Conservation (phyloP, 208 protist species). For the Crithidia thermophila region DNA sequence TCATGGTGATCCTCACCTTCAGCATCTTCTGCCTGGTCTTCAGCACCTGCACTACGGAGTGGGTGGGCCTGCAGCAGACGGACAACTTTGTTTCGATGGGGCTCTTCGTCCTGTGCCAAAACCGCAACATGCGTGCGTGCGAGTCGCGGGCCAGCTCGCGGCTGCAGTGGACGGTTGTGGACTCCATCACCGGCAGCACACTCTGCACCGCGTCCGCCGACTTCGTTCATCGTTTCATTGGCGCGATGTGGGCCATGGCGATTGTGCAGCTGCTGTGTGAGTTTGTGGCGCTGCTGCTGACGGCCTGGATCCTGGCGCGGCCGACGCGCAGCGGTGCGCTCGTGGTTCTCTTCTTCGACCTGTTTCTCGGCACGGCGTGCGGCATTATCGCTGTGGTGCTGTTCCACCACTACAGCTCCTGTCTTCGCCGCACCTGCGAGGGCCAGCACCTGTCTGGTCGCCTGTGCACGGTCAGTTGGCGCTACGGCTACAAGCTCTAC, state of each 20-base stretch:
- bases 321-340: slow-evolving; percentile 56
- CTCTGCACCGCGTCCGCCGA: slow-evolving; percentile 40
- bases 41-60: slow-evolving; percentile 56
- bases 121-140: slow-evolving; percentile 41
- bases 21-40: slow-evolving; percentile 55
- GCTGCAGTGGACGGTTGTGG: slow-evolving; percentile 29
- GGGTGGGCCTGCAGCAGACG: slow-evolving; percentile 39
- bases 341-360: slow-evolving; percentile 31
- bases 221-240: slow-evolving; percentile 43
- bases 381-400: slow-evolving; percentile 54
- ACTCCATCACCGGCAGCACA: slow-evolving; percentile 33
- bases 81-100: slow-evolving; percentile 42
- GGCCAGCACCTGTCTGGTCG: slow-evolving; percentile 18
- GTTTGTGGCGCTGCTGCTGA: slow-evolving; percentile 29
- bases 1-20: slow-evolving; percentile 51
- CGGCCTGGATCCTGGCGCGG: slow-evolving; percentile 38
- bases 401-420: slow-evolving; percentile 58
- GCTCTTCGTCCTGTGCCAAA: slow-evolving; percentile 56
- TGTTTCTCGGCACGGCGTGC: slow-evolving; percentile 30
- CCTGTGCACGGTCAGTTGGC: slow-evolving; percentile 37
- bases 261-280: slow-evolving; percentile 50
- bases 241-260: slow-evolving; percentile 49
- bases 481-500: slow-evolving; percentile 66
- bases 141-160: slow-evolving; percentile 19
- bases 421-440: slow-evolving; percentile 45